Base-by-base conservation (phyloP, 1,139 yeast genomes). In the Entelexis paramagnoliae region DNA sequence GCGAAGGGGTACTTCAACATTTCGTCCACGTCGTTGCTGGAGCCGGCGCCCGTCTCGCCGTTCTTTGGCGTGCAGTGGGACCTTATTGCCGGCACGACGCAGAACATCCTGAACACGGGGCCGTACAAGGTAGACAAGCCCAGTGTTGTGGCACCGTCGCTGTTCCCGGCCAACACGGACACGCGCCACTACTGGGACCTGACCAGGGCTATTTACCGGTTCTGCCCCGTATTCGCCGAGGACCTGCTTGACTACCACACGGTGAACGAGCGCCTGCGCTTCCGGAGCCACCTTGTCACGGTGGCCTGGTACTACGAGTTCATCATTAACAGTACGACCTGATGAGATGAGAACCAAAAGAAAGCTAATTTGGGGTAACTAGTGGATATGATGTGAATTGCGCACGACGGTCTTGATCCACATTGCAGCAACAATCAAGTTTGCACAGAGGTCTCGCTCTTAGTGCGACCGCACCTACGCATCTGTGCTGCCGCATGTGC, bases 151-250 rank as follows among this genome's bases (percentile, higher is more conserved):
- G 70, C 88, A 1, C 93, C 95, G 11, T 71, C 77, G 19, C 63
- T 84, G 49, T 77, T 83, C 78, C 74, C 85, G 6, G 95, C 85
- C 32, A 87, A 86, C 66, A 87, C 96, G 2, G 96, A 87, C 64
- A 86, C 95, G 9, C 76, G 78, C 63, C 76, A 78, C 64, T 86
- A 83, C 68, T 84, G 93, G 89, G 67, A 72, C 49, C 72, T 87
- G 63, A 77, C 88, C n/a, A 71, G 72, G 51, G 78, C 83, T 64
- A 84, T 88, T 55, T 85, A 74, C 72, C 75, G 96, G 60, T 81
- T 75, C 65, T 64, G 74, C 19, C 84, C 82, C 0, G 55, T 55
- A 14, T 43, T 46, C 14, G 41, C 19, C 2, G 54, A 48, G 20
- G 61, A 59, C 24, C 22, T 36, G 46, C 39, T 46, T n/a, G 45